These are phyloP conservation scores for Gigaspora rosea DNA, from an alignment of 192 early-diverging fungal species.

Conservation along the genomic window DNA sequence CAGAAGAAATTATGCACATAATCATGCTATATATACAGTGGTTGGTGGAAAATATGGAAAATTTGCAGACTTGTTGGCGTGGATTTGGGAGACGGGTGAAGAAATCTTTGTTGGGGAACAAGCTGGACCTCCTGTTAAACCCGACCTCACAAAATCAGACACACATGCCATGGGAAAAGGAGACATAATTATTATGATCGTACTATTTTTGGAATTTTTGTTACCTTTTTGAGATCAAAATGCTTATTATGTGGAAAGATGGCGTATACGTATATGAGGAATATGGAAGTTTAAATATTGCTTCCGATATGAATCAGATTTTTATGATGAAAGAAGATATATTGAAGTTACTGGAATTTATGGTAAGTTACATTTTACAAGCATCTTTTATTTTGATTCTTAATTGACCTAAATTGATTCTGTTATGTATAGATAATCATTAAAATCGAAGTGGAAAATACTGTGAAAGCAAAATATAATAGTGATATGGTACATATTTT, in stretches of 20 bases:
- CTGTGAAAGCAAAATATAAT: too few relatives aligned
- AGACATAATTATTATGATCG: conserved; percentile 5
- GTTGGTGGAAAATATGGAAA: conserved; percentile 22
- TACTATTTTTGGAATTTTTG: background rate
- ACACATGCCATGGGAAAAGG: conserved; percentile 6
- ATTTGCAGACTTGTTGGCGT: background rate
- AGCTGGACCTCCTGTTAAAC: background rate
- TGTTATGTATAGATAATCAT: too few relatives aligned
- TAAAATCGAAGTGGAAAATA: too few relatives aligned
- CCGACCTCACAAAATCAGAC: background rate
- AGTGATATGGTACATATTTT: too few relatives aligned
- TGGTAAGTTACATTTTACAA: conserved; percentile 29
- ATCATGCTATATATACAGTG: conserved; percentile 7
- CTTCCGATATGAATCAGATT: background rate
- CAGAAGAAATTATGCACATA: background rate
- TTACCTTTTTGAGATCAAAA: conserved; percentile 15
- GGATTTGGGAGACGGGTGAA: background rate
- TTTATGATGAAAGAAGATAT: conserved; percentile 13
- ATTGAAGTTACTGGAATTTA: conserved; percentile 24
- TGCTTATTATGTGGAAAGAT: conserved; percentile 31
- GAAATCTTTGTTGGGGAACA: conserved; percentile 20
- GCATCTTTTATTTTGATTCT: too few relatives aligned
- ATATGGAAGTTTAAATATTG: conserved; percentile 20
- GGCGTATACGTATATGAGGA: conserved; percentile 25
- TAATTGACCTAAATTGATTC: too few relatives aligned